Evolutionary conservation across 2,329 filamentous ascomycete genomes (phyloP).

Genomic region (Xylaria sp.): DNA sequence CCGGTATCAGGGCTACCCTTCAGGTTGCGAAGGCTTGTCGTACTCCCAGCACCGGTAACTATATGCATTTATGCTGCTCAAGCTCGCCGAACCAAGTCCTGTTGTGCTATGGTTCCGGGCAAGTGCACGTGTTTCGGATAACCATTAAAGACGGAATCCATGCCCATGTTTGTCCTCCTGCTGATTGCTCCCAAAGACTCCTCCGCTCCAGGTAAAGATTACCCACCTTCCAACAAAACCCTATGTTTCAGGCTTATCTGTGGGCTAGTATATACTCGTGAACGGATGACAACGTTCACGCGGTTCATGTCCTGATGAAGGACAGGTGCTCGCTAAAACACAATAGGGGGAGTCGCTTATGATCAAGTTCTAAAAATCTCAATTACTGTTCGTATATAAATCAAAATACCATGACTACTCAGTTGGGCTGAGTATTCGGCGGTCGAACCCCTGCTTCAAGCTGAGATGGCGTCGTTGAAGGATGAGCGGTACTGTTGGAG

Average conservation of each 20-base stretch:
- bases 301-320: conserved; percentile 14
- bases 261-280: conserved; percentile 24
- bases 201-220: not conserved
- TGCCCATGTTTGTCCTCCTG: not conserved
- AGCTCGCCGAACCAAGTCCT: not conserved
- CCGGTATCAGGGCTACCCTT: not conserved
- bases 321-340: conserved; percentile 22
- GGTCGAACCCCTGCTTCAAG: conserved; percentile 58
- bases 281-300: conserved; percentile 11
- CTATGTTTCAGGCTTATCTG: not conserved
- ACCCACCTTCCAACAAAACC: not conserved
- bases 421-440: conserved; percentile 41
- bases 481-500: conserved; percentile 42
- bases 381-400: conserved; percentile 38
- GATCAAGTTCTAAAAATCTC: conserved; percentile 38
- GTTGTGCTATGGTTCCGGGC: not conserved
- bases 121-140: conserved; percentile 10
- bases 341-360: conserved; percentile 20
- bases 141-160: conserved; percentile 14
- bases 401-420: conserved; percentile 35
- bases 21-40: not conserved
- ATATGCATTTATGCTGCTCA: conserved; percentile 1
- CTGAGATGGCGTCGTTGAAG: conserved; percentile 57
- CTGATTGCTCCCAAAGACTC: not conserved
- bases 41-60: not conserved